Percentiles rank a stretch among this genome's conserved stretches.
These are phyloP conservation scores for Chaetomium olivaceum DNA, from an alignment of 2,329 filamentous ascomycete species.

Conservation along the genomic window DNA sequence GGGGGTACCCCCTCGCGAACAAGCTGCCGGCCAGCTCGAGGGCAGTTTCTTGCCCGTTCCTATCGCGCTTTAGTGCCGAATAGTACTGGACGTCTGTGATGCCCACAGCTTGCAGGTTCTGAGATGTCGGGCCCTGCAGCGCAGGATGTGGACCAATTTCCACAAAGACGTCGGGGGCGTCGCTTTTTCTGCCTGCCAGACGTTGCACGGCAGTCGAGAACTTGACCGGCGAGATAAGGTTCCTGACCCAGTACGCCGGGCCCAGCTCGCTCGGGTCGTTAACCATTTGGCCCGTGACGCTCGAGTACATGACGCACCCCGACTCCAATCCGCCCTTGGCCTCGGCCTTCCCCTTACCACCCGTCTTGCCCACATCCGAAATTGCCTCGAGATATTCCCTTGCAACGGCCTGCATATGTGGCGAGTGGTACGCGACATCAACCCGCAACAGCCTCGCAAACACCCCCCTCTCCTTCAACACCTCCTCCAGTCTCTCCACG, in stretches of 20 bases:
- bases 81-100: not conserved
- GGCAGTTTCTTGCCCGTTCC: not conserved
- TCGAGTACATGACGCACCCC: conserved; percentile 3
- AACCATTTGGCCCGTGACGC: not conserved
- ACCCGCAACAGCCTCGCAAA: not conserved
- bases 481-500: not conserved
- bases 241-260: not conserved
- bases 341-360: not conserved
- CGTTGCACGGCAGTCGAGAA: not conserved
- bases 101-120: not conserved
- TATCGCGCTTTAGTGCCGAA: not conserved
- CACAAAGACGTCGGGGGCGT: not conserved
- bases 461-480: not conserved
- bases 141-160: conserved; percentile 2
- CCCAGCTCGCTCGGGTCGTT: not conserved
- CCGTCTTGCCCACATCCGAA: not conserved
- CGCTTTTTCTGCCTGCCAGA: not conserved
- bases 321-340: not conserved
- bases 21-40: not conserved
- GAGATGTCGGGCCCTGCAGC: not conserved
- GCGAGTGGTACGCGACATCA: conserved; percentile 5
- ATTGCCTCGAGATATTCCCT: not conserved
- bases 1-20: not conserved
- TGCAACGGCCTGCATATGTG: conserved; percentile 3
- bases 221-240: not conserved